These are phyloP conservation scores for Phaeosphaeriaceae sp. DNA, from an alignment of 2,329 filamentous ascomycete genomes.

Conservation along the genomic window DNA sequence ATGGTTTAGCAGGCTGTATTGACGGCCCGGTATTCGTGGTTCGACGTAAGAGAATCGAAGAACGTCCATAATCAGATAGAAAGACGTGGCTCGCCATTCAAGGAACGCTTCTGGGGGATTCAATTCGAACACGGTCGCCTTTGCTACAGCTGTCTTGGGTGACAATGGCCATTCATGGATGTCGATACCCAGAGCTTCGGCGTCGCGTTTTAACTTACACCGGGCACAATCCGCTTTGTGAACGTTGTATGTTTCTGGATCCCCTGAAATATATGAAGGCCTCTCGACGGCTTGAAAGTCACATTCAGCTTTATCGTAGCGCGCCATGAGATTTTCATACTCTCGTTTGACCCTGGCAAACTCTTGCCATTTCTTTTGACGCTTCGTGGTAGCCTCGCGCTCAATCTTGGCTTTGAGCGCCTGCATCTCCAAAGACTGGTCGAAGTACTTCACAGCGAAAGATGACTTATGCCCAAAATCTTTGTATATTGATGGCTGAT, in stretches of 20 bases:
- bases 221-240: slow-evolving; percentile 12
- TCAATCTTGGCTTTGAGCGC: slow-evolving; percentile 49
- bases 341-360: slow-evolving; percentile 12
- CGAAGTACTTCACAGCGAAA: slow-evolving; percentile 60
- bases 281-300: slow-evolving; percentile 10
- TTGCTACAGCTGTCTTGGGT: slow-evolving; percentile 29
- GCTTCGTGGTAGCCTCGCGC: slow-evolving; percentile 36
- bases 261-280: too few species aligned
- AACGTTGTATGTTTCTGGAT: slow-evolving; percentile 11
- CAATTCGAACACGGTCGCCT: slow-evolving; percentile 63
- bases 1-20: slow-evolving; percentile 22
- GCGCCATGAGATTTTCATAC: slow-evolving; percentile 22
- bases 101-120: slow-evolving; percentile 50
- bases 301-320: slow-evolving; percentile 15
- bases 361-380: slow-evolving; percentile 30
- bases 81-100: slow-evolving; percentile 59
- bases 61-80: slow-evolving; percentile 52
- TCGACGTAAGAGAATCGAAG: slow-evolving; percentile 29
- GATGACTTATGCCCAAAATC: slow-evolving; percentile 43
- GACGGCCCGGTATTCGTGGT: background rate
- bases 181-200: slow-evolving; percentile 52
- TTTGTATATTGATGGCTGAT: slow-evolving; percentile 47
- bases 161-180: slow-evolving; percentile 67
- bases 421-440: slow-evolving; percentile 54
- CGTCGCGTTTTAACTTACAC: slow-evolving; percentile 45